These are phyloP conservation scores for Lizonia empirigonia DNA, from an alignment of 2,329 filamentous ascomycete genomes.

Conservation along the genomic window DNA sequence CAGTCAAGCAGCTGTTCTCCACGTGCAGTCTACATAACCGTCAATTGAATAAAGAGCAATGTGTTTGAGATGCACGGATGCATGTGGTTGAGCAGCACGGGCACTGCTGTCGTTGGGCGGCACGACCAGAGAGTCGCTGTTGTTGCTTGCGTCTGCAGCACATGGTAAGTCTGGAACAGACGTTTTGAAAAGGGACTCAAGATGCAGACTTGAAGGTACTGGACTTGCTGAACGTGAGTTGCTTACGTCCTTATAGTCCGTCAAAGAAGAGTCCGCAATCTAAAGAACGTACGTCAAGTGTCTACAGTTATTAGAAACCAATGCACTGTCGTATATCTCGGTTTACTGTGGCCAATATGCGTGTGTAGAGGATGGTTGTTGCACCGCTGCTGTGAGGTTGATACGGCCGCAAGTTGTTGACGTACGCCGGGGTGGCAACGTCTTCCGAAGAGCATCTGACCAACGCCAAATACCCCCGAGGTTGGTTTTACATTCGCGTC, in stretches of 20 bases:
- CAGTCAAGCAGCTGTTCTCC: no score
- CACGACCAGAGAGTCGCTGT: background rate
- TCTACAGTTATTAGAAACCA: background rate
- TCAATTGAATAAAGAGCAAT: no score
- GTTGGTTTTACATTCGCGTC: background rate
- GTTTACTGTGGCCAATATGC: background rate
- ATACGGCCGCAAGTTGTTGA: conserved; percentile 17
- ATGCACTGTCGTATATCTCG: background rate
- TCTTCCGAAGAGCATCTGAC: background rate
- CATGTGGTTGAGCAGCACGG: background rate
- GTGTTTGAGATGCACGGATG: no score
- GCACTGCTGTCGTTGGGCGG: background rate
- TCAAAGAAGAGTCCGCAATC: background rate
- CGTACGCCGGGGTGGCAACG: conserved; percentile 11
- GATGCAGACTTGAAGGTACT: background rate
- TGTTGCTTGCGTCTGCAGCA: conserved; percentile 9
- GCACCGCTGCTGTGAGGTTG: background rate
- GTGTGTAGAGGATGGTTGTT: background rate
- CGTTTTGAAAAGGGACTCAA: background rate
- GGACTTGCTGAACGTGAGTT: background rate
- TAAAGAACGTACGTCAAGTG: background rate
- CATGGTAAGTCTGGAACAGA: background rate
- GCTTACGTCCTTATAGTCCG: conserved; percentile 10
- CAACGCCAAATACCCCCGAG: background rate
- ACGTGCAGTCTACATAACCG: no score